A percentile compares a stretch with the other conserved stretches of the same genome.
These are phyloP conservation scores for Hygrophorus russula DNA, from an alignment of 768 basidiomycete species.

Conservation along the genomic window DNA sequence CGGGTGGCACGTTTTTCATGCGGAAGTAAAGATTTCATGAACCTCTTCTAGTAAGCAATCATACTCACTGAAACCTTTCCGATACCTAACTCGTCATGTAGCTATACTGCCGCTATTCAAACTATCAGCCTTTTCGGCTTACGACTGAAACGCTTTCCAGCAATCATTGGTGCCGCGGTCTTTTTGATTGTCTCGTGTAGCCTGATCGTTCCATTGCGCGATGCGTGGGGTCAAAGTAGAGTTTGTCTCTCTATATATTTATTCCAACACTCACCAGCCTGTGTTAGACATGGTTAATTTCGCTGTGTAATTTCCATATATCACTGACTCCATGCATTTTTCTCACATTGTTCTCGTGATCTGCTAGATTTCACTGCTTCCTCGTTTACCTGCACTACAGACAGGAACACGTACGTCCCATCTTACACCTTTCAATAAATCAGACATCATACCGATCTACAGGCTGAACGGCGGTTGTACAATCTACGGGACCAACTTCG, in stretches of 20 bases:
- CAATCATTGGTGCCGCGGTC: constrained; percentile 24
- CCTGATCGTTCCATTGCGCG: too few relatives aligned
- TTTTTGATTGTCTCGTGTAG: constrained; percentile 18
- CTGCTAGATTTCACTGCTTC: constrained; percentile 36
- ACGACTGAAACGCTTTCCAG: constrained; percentile 32
- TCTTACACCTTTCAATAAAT: neutral
- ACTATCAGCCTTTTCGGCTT: constrained; percentile 45
- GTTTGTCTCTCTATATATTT: too few relatives aligned
- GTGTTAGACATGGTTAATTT: too few relatives aligned
- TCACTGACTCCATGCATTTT: too few relatives aligned
- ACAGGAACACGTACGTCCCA: constrained; percentile 39
- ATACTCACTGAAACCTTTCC: constrained; percentile 7
- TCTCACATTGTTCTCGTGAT: too few relatives aligned
- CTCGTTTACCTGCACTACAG: constrained; percentile 68
- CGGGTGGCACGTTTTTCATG: constrained; percentile 17
- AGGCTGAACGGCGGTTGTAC: constrained; percentile 62
- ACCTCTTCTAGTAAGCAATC: constrained; percentile 31
- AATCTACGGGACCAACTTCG: constrained; percentile 67
- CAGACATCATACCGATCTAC: constrained; percentile 16
- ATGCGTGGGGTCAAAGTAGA: too few relatives aligned
- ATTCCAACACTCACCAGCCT: too few relatives aligned
- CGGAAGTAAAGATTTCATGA: constrained; percentile 35
- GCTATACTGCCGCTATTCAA: constrained; percentile 20
- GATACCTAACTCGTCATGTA: constrained; percentile 1
- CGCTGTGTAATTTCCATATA: constrained; percentile 28